phyloP scores from a whole-genome alignment of 1,139 yeast genomes.

The Suhomyces panamericanus region DNA sequence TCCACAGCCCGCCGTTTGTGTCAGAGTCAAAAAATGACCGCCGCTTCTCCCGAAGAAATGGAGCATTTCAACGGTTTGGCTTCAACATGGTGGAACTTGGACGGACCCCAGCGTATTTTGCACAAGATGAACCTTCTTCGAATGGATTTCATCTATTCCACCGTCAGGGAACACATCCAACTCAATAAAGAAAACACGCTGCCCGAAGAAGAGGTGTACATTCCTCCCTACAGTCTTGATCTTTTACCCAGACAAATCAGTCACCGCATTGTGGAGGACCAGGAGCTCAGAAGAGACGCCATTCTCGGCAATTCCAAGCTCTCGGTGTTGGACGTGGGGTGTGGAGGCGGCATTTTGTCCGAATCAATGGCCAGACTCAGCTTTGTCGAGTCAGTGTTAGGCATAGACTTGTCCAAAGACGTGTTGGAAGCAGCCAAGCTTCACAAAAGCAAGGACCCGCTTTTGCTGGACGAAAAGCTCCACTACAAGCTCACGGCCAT shows the following conservation, averaged over 20 bases:
- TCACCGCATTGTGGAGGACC: slow-evolving; percentile 48
- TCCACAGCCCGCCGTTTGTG: background rate
- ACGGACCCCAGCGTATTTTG: slow-evolving; percentile 88
- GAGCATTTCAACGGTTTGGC: slow-evolving; percentile 85
- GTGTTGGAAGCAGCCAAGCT: slow-evolving; percentile 76
- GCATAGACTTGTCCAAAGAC: slow-evolving; percentile 82
- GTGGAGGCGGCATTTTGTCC: slow-evolving; percentile 93
- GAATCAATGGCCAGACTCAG: slow-evolving; percentile 84
- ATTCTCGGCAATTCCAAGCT: slow-evolving; percentile 37
- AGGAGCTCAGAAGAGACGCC: slow-evolving; percentile 44
- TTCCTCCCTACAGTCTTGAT: slow-evolving; percentile 76
- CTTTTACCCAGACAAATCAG: slow-evolving; percentile 60
- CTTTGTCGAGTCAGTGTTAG: slow-evolving; percentile 63
- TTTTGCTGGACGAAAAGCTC: slow-evolving; percentile 42
- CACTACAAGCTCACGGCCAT: slow-evolving; percentile 60
- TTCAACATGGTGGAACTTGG: slow-evolving; percentile 92
- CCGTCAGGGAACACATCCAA: slow-evolving; percentile 48
- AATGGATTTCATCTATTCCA: slow-evolving; percentile 78
- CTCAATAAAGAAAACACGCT: slow-evolving; percentile 40
- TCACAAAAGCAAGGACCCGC: slow-evolving; percentile 70
- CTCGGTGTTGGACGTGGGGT: slow-evolving; percentile 82
- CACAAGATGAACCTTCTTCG: slow-evolving; percentile 92
- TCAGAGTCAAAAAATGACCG: slow-evolving; percentile 25
- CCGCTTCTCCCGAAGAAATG: slow-evolving; percentile 53
- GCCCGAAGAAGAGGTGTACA: slow-evolving; percentile 53